These are phyloP conservation scores for Lachnellula cervina DNA, from an alignment of 2,329 filamentous ascomycete species.

Conservation along the genomic window DNA sequence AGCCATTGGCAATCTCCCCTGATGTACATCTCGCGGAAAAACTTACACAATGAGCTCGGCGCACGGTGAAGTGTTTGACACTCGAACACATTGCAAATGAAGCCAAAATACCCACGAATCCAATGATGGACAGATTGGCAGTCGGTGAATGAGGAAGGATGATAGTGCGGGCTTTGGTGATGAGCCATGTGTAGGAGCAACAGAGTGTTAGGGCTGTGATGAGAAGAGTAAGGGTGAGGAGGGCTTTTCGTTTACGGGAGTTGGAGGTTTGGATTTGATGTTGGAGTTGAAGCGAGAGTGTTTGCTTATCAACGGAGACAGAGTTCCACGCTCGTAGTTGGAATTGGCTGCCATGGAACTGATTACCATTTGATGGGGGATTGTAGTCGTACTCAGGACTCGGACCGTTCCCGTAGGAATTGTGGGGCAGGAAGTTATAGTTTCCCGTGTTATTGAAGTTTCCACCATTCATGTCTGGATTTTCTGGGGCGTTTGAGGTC, in stretches of 20 bases:
- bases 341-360: neutral
- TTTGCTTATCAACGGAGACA: neutral
- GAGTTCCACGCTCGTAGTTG: neutral
- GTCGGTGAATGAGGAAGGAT: neutral
- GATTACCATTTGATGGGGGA: neutral
- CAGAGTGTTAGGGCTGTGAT: constrained; percentile 6
- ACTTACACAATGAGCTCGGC: neutral
- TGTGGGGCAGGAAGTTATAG: constrained; percentile 2
- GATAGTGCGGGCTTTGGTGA: constrained; percentile 1
- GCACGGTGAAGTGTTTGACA: constrained; percentile 11
- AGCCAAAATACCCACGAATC: constrained; percentile 19
- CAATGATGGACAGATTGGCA: constrained; percentile 15
- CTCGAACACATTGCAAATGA: constrained; percentile 18
- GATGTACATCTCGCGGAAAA: neutral
- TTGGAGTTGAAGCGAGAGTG: neutral
- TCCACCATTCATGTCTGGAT: constrained; percentile 1
- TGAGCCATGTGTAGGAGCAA: constrained; percentile 9
- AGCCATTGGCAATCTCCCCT: neutral
- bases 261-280: neutral
- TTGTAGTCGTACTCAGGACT: neutral
- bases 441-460: constrained; percentile 3
- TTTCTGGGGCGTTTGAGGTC: neutral
- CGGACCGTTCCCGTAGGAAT: neutral
- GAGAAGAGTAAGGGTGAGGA: constrained; percentile 2
- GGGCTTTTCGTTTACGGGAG: neutral